Conservation (phyloP, 2,329 filamentous ascomycete genomes). For the Alternaria solani region DNA sequence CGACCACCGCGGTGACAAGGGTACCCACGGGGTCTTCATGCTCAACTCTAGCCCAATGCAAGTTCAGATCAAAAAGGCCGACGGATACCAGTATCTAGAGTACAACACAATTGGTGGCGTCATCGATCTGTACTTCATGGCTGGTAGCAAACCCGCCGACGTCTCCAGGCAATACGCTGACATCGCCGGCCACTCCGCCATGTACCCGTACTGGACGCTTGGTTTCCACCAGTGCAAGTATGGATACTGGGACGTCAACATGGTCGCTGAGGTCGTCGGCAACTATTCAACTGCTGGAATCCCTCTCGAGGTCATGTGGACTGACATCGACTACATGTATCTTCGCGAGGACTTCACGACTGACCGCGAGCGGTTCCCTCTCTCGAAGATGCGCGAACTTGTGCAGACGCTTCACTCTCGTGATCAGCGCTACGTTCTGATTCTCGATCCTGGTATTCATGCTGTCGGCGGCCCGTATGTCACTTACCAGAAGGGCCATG, state of each 20-base stretch:
- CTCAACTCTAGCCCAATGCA: constrained; percentile 65
- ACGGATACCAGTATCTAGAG: constrained; percentile 73
- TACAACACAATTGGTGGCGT: constrained; percentile 82
- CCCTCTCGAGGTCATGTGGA: constrained; percentile 77
- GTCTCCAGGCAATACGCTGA: constrained; percentile 61
- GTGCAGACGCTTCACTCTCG: constrained; percentile 71
- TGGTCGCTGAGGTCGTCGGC: constrained; percentile 71
- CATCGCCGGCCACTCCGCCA: constrained; percentile 58
- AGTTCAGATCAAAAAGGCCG: constrained; percentile 72
- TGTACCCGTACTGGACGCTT: constrained; percentile 63
- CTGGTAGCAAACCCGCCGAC: constrained; percentile 56
- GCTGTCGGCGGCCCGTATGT: constrained; percentile 62
- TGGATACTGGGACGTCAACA: constrained; percentile 65
- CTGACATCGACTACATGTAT: constrained; percentile 76
- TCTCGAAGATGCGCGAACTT: constrained; percentile 69
- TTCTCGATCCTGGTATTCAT: constrained; percentile 71
- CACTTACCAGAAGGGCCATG: constrained; percentile 68
- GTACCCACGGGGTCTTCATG: constrained; percentile 50
- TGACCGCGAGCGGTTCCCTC: constrained; percentile 69
- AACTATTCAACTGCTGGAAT: constrained; percentile 73
- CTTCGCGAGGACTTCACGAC: constrained; percentile 68
- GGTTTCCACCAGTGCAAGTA: constrained; percentile 63
- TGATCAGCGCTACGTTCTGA: constrained; percentile 76
- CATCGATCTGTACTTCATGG: constrained; percentile 68
- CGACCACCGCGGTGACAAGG: constrained; percentile 68